These are phyloP conservation scores for Nicotiana benthamiana DNA, from an alignment of 257 asterid species.

Conservation along the genomic window DNA sequence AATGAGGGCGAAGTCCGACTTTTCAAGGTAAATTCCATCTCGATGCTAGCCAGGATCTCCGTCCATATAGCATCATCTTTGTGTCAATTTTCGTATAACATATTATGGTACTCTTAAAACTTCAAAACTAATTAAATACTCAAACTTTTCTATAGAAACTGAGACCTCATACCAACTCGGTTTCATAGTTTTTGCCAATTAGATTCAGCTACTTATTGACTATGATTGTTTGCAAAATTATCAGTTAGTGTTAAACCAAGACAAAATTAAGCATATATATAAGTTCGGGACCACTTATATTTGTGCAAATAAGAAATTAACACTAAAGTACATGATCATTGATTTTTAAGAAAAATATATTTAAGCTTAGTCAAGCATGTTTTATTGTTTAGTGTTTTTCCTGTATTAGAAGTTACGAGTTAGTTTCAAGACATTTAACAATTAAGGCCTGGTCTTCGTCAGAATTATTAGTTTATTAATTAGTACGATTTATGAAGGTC, in stretches of 20 bases:
- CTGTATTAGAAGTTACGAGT: background rate
- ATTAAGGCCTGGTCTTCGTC: background rate
- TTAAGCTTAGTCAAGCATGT: background rate
- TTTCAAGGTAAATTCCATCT: background rate
- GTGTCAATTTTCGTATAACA: background rate
- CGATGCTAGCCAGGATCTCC: background rate
- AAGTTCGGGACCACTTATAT: background rate
- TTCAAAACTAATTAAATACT: background rate
- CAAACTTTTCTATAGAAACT: background rate
- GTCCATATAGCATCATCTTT: background rate
- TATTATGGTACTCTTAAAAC: background rate
- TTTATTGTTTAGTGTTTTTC: background rate
- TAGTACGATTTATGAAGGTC: background rate
- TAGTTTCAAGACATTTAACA: background rate
- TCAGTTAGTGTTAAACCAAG: background rate
- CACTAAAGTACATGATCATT: slow-evolving; percentile 4
- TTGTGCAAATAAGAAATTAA: background rate
- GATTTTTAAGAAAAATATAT: background rate
- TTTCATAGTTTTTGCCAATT: background rate
- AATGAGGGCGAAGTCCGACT: background rate
- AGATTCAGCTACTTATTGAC: background rate
- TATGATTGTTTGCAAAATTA: background rate
- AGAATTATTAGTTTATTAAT: background rate
- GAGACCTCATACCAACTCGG: background rate
- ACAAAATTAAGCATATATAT: background rate